Evolutionary conservation across 345 rosid species (phyloP).

Genomic region (Hypericum perforatum): DNA sequence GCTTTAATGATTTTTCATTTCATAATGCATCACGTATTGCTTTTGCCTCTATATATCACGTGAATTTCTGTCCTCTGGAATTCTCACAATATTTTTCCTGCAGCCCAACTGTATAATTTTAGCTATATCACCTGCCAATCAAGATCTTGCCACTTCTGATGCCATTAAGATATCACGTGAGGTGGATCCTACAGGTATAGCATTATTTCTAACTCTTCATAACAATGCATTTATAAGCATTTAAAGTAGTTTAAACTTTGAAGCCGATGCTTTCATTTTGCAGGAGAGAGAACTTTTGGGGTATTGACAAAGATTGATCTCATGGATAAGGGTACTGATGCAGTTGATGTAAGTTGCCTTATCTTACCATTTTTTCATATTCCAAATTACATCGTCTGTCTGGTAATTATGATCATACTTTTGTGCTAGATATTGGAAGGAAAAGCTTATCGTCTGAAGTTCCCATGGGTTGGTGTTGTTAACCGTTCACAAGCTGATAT

Average conservation of each 20-base stretch:
- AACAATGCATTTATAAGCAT: neutral
- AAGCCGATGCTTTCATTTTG: neutral
- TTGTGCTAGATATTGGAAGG: conserved; percentile 14
- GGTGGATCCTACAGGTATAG: conserved; percentile 88
- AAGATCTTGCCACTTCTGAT: conserved; percentile 99
- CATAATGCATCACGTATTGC: neutral
- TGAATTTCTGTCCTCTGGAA: too few relatives aligned
- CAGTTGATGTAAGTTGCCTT: conserved; percentile 22
- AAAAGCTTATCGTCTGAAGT: conserved; percentile 18
- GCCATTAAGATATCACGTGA: conserved; percentile 98
- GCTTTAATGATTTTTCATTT: too few relatives aligned
- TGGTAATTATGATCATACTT: neutral
- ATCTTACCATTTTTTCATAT: neutral
- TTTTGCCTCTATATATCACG: neutral
- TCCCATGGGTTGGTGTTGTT: conserved; percentile 28
- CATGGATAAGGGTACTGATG: conserved; percentile 99
- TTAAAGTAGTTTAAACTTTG: neutral
- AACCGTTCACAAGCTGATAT: conserved; percentile 28
- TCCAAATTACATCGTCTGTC: neutral
- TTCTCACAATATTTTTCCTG: conserved; percentile 1
- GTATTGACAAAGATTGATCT: conserved; percentile 98
- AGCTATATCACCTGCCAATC: conserved; percentile 99
- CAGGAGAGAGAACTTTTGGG: conserved; percentile 97
- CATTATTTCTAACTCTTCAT: neutral
- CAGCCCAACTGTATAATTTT: conserved; percentile 96